Evolutionary conservation across 768 basidiomycete genomes (phyloP).

Genomic region (Lyophyllum atratum): DNA sequence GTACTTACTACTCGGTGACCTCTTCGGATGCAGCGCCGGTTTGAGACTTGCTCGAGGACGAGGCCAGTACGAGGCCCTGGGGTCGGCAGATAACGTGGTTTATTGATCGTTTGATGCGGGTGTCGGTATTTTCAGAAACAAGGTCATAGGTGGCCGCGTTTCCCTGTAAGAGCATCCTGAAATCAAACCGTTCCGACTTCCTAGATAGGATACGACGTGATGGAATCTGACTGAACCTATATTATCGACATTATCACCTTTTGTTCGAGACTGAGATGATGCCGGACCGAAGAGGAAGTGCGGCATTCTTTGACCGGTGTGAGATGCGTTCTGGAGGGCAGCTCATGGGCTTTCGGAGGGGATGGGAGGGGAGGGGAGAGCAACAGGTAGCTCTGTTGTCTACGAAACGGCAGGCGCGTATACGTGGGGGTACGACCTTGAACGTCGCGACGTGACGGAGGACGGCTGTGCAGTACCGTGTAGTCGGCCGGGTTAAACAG

Average conservation of each 20-base stretch:
- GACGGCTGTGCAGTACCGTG: conserved; percentile 6
- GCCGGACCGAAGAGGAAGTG: conserved; percentile 16
- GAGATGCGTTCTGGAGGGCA: conserved; percentile 6
- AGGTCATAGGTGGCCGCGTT: background rate
- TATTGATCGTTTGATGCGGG: background rate
- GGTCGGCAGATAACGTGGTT: background rate
- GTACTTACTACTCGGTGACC: background rate
- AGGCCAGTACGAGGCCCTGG: too few relatives aligned
- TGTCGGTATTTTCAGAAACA: background rate
- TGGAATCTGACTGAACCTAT: conserved; percentile 1
- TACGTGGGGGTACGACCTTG: background rate
- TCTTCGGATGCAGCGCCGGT: background rate
- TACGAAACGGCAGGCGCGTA: background rate
- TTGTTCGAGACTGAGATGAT: background rate
- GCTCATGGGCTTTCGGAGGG: background rate
- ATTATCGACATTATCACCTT: conserved; percentile 1
- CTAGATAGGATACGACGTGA: conserved; percentile 1
- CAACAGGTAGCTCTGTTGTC: background rate
- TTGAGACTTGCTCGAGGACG: background rate
- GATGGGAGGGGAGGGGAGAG: background rate
- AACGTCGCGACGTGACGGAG: background rate
- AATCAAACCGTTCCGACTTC: background rate
- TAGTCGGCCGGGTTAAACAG: background rate
- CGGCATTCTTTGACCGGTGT: conserved; percentile 27
- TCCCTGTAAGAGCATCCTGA: background rate